Evolutionary conservation across 2,329 filamentous ascomycete species (phyloP).

Genomic region (Pyrenophora graminea): DNA sequence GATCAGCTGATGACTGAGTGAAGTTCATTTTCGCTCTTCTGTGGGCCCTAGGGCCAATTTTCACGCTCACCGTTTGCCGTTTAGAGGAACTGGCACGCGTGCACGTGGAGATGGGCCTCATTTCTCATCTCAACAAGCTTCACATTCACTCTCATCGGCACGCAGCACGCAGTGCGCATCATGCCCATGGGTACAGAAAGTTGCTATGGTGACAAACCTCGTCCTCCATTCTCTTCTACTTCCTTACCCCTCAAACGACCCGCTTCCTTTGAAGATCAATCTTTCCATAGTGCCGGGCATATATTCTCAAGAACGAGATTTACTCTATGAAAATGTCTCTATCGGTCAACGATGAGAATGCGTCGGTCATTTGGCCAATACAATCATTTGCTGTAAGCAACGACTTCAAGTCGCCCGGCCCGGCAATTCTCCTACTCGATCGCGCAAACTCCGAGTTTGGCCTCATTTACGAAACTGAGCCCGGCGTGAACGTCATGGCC

Average conservation of each 20-base stretch:
- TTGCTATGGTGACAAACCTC: not conserved
- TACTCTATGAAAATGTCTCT: not conserved
- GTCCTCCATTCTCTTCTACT: not conserved
- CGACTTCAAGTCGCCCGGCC: slow-evolving; percentile 7
- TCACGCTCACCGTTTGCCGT: too few relatives aligned
- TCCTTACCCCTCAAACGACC: not conserved
- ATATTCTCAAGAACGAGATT: too few relatives aligned
- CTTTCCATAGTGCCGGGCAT: not conserved
- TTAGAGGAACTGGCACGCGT: too few relatives aligned
- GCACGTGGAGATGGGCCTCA: not conserved
- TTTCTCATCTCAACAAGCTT: not conserved
- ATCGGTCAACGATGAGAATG: not conserved
- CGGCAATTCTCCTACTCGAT: slow-evolving; percentile 15
- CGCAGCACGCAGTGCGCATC: too few relatives aligned
- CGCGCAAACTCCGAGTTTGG: slow-evolving; percentile 24
- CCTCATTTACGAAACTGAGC: slow-evolving; percentile 6
- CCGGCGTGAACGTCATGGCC: not conserved
- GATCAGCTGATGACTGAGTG: too few relatives aligned
- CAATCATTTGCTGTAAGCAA: slow-evolving; percentile 13
- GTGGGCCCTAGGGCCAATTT: too few relatives aligned
- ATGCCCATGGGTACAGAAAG: not conserved
- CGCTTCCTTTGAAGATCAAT: not conserved
- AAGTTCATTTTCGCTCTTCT: too few relatives aligned
- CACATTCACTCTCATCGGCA: not conserved
- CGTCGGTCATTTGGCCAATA: slow-evolving; percentile 13